A percentile compares a stretch with the other conserved stretches of the same genome.
Evolutionary conservation across 345 rosid species (phyloP).

Genomic region (Turnera subulata): DNA sequence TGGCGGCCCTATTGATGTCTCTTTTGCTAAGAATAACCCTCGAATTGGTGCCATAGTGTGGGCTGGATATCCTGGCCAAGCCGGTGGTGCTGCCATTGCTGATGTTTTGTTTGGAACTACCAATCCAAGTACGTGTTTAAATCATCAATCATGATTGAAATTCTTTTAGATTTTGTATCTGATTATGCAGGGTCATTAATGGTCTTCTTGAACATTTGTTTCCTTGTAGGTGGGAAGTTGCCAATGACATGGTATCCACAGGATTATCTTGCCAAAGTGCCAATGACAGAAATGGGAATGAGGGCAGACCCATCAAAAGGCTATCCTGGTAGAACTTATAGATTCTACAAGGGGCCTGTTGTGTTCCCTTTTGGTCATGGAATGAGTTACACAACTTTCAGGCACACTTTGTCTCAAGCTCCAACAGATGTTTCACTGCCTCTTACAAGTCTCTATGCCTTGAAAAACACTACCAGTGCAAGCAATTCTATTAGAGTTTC

Average conservation of each 20-base stretch:
- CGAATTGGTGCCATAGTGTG: slow-evolving; percentile 29
- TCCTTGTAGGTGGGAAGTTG: slow-evolving; percentile 28
- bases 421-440: slow-evolving; percentile 42
- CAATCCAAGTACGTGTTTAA: slow-evolving; percentile 19
- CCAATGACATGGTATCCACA: slow-evolving; percentile 38
- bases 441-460: slow-evolving; percentile 30
- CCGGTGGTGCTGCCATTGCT: slow-evolving; percentile 33
- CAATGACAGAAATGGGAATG: slow-evolving; percentile 33
- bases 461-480: slow-evolving; percentile 31
- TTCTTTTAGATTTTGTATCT: neutral
- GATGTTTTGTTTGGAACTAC: slow-evolving; percentile 25
- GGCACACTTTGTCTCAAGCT: slow-evolving; percentile 39
- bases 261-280: slow-evolving; percentile 22
- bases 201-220: neutral
- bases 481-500: slow-evolving; percentile 38
- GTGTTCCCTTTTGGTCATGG: slow-evolving; percentile 85
- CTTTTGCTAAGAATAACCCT: slow-evolving; percentile 30
- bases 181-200: neutral
- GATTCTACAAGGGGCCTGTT: slow-evolving; percentile 91
- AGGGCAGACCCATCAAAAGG: slow-evolving; percentile 23
- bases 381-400: slow-evolving; percentile 54
- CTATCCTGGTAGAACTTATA: slow-evolving; percentile 29
- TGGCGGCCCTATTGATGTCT: slow-evolving; percentile 30
- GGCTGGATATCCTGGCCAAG: slow-evolving; percentile 35
- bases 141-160: too few relatives aligned